Evolutionary conservation across 495 filamentous ascomycete genomes (phyloP).

Genomic region (Hypoxylon perforatum): DNA sequence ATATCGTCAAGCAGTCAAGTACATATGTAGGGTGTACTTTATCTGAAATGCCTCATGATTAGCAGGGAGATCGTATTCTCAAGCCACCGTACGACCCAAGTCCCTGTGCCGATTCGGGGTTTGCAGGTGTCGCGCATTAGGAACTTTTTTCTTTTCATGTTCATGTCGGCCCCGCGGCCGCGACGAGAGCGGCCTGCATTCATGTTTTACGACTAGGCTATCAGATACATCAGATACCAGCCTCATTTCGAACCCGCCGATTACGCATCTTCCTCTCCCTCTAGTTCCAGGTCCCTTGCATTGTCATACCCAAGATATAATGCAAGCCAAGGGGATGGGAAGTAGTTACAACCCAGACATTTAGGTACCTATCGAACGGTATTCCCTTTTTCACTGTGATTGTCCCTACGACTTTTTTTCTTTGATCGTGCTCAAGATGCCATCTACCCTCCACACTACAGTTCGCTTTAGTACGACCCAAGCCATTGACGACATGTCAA

Average conservation of each 20-base stretch:
- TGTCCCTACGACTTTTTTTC: slow-evolving; percentile 12
- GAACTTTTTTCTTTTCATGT: slow-evolving; percentile 19
- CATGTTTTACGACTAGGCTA: slow-evolving; percentile 10
- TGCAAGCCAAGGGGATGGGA: slow-evolving; percentile 33
- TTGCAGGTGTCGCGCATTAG: slow-evolving; percentile 42
- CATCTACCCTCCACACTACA: slow-evolving; percentile 32
- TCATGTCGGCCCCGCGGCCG: slow-evolving; percentile 36
- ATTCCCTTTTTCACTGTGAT: slow-evolving; percentile 5
- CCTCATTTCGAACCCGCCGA: slow-evolving; percentile 38
- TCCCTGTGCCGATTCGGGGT: slow-evolving; percentile 35
- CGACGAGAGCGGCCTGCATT: slow-evolving; percentile 24
- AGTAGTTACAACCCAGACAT: slow-evolving; percentile 26
- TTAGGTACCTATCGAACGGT: slow-evolving; percentile 27
- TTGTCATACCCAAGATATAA: slow-evolving; percentile 48
- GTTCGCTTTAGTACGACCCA: slow-evolving; percentile 12
- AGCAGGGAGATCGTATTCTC: slow-evolving; percentile 34
- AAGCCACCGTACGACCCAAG: slow-evolving; percentile 30
- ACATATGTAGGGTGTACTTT: slow-evolving; percentile 22
- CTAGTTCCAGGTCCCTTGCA: slow-evolving; percentile 42
- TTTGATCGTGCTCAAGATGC: slow-evolving; percentile 29
- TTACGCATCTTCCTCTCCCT: slow-evolving; percentile 40
- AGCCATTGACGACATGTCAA: slow-evolving; percentile 11
- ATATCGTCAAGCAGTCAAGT: no score
- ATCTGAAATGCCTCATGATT: slow-evolving; percentile 42
- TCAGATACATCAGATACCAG: slow-evolving; percentile 30